These are phyloP conservation scores for Albophoma yamanashiensis DNA, from an alignment of 2,329 filamentous ascomycete species.

Conservation along the genomic window DNA sequence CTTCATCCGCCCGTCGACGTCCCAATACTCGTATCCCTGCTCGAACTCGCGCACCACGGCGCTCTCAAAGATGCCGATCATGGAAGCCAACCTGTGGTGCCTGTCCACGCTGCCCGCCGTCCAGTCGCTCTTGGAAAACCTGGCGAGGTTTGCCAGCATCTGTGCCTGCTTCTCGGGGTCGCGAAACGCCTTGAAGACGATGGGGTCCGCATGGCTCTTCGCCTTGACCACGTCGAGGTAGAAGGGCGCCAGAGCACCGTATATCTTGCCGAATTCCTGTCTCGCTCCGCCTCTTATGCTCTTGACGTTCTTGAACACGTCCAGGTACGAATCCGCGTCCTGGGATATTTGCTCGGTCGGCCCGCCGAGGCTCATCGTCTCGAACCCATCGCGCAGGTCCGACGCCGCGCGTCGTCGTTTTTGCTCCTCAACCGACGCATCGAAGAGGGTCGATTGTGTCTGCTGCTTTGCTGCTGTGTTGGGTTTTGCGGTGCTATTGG, in stretches of 20 bases:
- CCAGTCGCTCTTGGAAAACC: constrained; percentile 74
- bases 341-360: constrained; percentile 33
- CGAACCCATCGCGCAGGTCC: constrained; percentile 57
- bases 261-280: constrained; percentile 83
- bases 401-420: constrained; percentile 29
- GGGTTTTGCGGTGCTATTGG: constrained; percentile 1
- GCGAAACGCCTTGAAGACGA: constrained; percentile 76
- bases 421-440: constrained; percentile 59
- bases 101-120: constrained; percentile 62
- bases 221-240: constrained; percentile 72
- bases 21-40: constrained; percentile 79
- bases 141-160: constrained; percentile 72
- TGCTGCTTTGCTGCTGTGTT: constrained; percentile 9
- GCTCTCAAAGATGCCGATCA: constrained; percentile 78
- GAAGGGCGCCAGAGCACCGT: constrained; percentile 78
- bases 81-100: constrained; percentile 60
- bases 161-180: constrained; percentile 85
- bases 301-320: constrained; percentile 56
- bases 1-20: constrained; percentile 81
- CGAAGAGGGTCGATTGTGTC: constrained; percentile 52
- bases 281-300: constrained; percentile 79
- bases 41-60: constrained; percentile 88
- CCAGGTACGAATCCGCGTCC: constrained; percentile 55
- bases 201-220: constrained; percentile 65
- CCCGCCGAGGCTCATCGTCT: constrained; percentile 53